phyloP scores from a whole-genome alignment of 2,329 filamentous ascomycete species.

The Clarireedia hainanense region DNA sequence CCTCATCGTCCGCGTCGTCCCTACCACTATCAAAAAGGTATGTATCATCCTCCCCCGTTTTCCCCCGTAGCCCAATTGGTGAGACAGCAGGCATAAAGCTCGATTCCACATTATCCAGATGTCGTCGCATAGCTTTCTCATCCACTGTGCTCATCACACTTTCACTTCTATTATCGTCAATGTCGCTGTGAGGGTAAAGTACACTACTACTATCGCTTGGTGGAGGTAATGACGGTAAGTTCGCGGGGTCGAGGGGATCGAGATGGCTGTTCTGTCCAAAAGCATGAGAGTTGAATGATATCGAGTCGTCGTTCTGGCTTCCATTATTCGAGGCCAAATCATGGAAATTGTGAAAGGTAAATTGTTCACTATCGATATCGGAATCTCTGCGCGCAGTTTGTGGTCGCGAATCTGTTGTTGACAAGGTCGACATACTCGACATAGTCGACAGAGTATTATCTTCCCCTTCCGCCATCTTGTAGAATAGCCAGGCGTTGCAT shows the following conservation, averaged over 20 bases:
- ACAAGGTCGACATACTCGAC: constrained; percentile 6
- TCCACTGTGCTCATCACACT: constrained; percentile 22
- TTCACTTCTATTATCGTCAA: constrained; percentile 19
- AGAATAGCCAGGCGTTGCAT: constrained; percentile 22
- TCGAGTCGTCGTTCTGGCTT: constrained; percentile 20
- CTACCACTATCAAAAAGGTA: constrained; percentile 45
- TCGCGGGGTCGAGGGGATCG: constrained; percentile 19
- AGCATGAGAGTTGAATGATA: constrained; percentile 15
- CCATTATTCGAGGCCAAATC: constrained; percentile 23
- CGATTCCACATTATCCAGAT: constrained; percentile 57
- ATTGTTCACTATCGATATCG: constrained; percentile 22
- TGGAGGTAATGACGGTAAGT: constrained; percentile 22
- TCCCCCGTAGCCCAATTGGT: constrained; percentile 41
- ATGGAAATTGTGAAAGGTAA: constrained; percentile 23
- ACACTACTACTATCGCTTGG: constrained; percentile 25
- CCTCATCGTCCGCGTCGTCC: not conserved
- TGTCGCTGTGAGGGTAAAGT: constrained; percentile 22
- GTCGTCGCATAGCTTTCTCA: constrained; percentile 31
- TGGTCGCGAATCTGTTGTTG: constrained; percentile 17
- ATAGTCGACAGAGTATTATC: constrained; percentile 10
- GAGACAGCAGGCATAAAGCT: constrained; percentile 54
- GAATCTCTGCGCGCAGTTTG: constrained; percentile 23
- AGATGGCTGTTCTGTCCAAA: constrained; percentile 17
- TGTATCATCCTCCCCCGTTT: constrained; percentile 46
- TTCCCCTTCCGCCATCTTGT: constrained; percentile 27